Evolutionary conservation across 768 basidiomycete species (phyloP).

Genomic region (Mycena floridula): DNA sequence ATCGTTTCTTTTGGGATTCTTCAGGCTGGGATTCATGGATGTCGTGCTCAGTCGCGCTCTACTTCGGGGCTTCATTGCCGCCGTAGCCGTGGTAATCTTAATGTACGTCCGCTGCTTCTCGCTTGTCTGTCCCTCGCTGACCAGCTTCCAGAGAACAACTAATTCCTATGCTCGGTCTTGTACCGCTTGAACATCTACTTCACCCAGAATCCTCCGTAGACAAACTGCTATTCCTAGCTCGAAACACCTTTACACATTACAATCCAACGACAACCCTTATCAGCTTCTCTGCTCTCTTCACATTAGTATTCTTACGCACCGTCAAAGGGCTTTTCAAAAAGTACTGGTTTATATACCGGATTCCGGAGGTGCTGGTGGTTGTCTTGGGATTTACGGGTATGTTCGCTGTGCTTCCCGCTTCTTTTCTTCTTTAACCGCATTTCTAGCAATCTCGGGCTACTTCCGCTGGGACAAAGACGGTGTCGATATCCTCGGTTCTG

Average conservation of each 20-base stretch:
- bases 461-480: conserved; percentile 74
- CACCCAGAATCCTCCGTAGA: conserved; percentile 67
- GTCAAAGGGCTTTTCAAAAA: conserved; percentile 54
- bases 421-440: not conserved
- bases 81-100: conserved; percentile 79
- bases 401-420: conserved; percentile 15
- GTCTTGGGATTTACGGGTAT: conserved; percentile 79
- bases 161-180: conserved; percentile 86
- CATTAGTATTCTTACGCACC: conserved; percentile 56
- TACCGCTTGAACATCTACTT: conserved; percentile 40
- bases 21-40: conserved; percentile 88
- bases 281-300: conserved; percentile 62
- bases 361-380: conserved; percentile 89
- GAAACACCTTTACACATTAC: conserved; percentile 46
- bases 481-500: conserved; percentile 77
- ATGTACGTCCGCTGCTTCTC: conserved; percentile 45
- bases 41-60: conserved; percentile 88
- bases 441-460: conserved; percentile 60
- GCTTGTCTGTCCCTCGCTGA: conserved; percentile 1
- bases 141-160: conserved; percentile 59
- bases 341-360: conserved; percentile 65
- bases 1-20: conserved; percentile 79
- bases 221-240: conserved; percentile 71
- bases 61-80: conserved; percentile 81
- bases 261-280: conserved; percentile 69